Base-by-base conservation (phyloP, 768 basidiomycete species). In the Macrolepiota fuliginosa region DNA sequence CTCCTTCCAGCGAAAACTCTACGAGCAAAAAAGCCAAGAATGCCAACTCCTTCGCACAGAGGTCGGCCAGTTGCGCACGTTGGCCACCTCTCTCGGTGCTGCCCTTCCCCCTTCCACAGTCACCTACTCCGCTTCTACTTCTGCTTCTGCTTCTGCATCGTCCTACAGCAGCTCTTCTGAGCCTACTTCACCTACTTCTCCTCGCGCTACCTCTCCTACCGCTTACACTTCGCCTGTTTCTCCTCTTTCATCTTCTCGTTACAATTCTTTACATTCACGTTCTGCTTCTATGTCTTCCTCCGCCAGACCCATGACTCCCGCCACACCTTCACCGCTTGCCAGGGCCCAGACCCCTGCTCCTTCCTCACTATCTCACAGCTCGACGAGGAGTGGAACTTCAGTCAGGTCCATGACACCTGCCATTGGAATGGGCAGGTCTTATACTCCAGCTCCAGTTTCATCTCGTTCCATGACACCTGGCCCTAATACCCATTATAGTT, bases 21-120 rank as follows among this genome's bases (percentile, higher is more conserved):
- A 85, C 73, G 75, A 79, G 64, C 83, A 86, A 78, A 88, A 88
- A 80, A 79, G 83, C 60, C 87, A 87, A 75, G 90, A 91, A 75
- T 85, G 80, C 69, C 86, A 88, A 70, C 79, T 79, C 67, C 80
- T 91, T 47, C 86, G 85, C 58, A 80, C 81, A 61, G 90, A 92
- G 75, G 73, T 89, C 58, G 84, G 75, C 73, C 83, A 88, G 55
- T 69, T 80, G 64, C 83, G 80, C 72, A 77, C 79, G 19, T 70
- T 80, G 62, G 77, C 78, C 55, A 77, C 79, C 13, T 81, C 77
- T 15, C 71, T 77, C 46, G 77, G 70, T 63, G 72, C 72, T 9
- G 70, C 77, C 17, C 65, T 74, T 63, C 74, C 74, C 50, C 64
- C 77, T 19, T 71, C 76, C n/a, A 70, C 78, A 39, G 29, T 32